Conservation (phyloP, 2,329 filamentous ascomycete genomes). For the Hypoxylon sp. region DNA sequence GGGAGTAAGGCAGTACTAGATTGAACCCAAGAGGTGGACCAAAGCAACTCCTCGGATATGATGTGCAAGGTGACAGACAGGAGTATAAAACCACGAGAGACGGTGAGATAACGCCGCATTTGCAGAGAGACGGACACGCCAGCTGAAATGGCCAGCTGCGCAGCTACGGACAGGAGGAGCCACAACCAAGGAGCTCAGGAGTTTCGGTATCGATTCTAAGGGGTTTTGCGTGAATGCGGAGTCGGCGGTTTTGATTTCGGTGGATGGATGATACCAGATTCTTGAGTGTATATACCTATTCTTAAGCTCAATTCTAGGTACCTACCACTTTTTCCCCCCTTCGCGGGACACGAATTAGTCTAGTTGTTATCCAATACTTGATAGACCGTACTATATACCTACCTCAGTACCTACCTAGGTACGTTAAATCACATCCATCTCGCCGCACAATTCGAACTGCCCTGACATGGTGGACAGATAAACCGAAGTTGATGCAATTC, state of each 20-base stretch:
- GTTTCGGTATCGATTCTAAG: conserved; percentile 16
- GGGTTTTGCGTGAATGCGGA: neutral
- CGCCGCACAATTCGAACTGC: neutral
- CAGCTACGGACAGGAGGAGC: neutral
- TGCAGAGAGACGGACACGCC: neutral
- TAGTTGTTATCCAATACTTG: neutral
- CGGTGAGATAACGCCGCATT: neutral
- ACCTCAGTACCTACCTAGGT: no score
- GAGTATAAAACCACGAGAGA: neutral
- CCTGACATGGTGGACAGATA: neutral
- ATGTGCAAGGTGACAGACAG: neutral
- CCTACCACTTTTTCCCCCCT: conserved; percentile 5
- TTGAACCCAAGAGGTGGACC: neutral
- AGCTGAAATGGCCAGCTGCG: neutral
- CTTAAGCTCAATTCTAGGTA: conserved; percentile 36
- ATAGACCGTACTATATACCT: no score
- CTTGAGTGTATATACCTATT: conserved; percentile 32
- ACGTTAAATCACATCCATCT: no score
- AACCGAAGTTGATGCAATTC: neutral
- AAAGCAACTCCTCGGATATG: neutral
- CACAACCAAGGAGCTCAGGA: conserved; percentile 9
- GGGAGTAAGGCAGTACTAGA: neutral
- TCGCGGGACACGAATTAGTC: neutral
- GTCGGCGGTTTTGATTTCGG: conserved; percentile 10
- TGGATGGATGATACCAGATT: conserved; percentile 43